Evolutionary conservation across 352 stramenopile genomes (phyloP).

Genomic region (Thalassiosira hispida): DNA sequence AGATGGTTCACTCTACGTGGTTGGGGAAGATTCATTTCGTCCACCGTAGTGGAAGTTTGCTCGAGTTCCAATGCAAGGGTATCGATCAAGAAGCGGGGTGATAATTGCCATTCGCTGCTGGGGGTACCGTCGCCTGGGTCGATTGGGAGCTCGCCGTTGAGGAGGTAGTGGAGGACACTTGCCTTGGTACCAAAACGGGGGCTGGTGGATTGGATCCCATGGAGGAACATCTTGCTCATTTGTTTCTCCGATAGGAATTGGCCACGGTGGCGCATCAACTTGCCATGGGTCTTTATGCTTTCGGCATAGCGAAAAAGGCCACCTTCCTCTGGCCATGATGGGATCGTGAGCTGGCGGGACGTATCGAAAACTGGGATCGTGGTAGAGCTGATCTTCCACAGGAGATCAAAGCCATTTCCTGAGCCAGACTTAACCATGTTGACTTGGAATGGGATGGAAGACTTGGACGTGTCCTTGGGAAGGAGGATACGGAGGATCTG

Average conservation of each 20-base stretch:
- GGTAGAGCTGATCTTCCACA: background rate
- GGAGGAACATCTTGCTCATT: slow-evolving; percentile 4
- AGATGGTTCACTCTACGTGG: background rate
- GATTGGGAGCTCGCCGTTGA: background rate
- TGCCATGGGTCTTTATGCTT: background rate
- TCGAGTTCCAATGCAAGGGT: background rate
- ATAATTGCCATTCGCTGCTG: background rate
- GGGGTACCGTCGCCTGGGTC: background rate
- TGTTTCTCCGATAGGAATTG: background rate
- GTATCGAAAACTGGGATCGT: background rate
- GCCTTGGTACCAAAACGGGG: background rate
- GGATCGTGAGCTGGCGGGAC: background rate
- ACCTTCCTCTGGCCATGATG: background rate
- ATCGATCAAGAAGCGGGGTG: background rate
- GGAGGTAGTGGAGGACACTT: background rate
- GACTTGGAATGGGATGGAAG: background rate
- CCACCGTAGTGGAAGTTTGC: background rate
- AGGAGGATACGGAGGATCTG: background rate
- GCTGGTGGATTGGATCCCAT: background rate
- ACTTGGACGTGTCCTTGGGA: background rate
- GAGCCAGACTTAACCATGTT: background rate
- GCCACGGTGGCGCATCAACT: background rate
- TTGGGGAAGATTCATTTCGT: background rate
- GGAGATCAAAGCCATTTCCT: background rate
- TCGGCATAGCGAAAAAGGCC: background rate